Conservation (phyloP, 2,329 filamentous ascomycete genomes). For the Clathrospora elynae region DNA sequence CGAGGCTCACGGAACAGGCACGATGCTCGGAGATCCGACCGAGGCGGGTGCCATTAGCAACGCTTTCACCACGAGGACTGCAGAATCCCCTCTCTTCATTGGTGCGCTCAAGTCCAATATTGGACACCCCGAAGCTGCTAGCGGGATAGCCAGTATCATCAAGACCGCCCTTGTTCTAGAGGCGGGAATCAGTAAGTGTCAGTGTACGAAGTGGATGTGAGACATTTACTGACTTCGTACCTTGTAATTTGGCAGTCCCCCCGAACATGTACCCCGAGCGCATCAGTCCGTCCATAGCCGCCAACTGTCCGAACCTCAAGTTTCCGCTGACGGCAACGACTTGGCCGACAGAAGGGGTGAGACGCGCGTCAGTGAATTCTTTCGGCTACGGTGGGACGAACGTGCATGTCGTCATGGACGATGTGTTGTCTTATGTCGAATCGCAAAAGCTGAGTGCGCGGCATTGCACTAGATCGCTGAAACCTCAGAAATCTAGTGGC, state of each 20-base stretch:
- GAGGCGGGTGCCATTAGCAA: slow-evolving; percentile 25
- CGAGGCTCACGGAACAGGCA: slow-evolving; percentile 55
- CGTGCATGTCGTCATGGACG: slow-evolving; percentile 25
- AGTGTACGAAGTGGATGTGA: no score
- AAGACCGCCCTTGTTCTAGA: slow-evolving; percentile 50
- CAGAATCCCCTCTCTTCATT: slow-evolving; percentile 12
- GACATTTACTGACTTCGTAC: no score
- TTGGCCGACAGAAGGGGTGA: slow-evolving; percentile 20
- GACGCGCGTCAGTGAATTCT: slow-evolving; percentile 32
- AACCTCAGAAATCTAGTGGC: not conserved
- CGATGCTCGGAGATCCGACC: slow-evolving; percentile 50
- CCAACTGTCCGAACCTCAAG: slow-evolving; percentile 12
- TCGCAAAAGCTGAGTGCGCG: not conserved
- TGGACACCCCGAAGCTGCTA: slow-evolving; percentile 50
- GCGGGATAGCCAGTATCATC: slow-evolving; percentile 45
- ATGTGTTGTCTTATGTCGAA: slow-evolving; percentile 16
- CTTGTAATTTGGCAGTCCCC: no score
- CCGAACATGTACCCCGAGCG: slow-evolving; percentile 16
- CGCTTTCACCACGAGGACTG: slow-evolving; percentile 23
- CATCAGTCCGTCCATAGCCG: slow-evolving; percentile 32
- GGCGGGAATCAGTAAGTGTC: slow-evolving; percentile 24
- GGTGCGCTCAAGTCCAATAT: slow-evolving; percentile 36
- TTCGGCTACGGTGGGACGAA: slow-evolving; percentile 38
- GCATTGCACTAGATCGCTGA: slow-evolving; percentile 2
- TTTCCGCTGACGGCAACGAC: slow-evolving; percentile 10